Evolutionary conservation across 805 yeast species (phyloP), one percentile per base, ranked within the genome.

Genomic region (Candida pseudofarinosa): DNA sequence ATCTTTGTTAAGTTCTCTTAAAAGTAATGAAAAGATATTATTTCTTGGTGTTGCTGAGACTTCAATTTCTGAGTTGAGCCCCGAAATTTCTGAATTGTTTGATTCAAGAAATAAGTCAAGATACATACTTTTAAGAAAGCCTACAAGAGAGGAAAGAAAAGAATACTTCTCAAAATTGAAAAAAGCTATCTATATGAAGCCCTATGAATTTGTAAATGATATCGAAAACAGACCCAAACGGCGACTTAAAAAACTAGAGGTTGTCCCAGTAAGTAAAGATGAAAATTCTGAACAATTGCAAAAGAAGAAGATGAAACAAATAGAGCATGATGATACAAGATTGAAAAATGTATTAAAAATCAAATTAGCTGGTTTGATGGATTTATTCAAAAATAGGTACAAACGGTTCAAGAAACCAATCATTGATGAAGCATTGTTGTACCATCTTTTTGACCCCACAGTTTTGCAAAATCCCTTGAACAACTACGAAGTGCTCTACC

Each of bases 391-490:
- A 59, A 80, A 71, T 44, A 74, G 97, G 38, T 93, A 91, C 60
- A 88, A 88, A 55, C 71, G 96, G 43, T 93, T 93, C 69, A 84
- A 83, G 54, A 93, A 90, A 55, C 98, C 99, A 0, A 73, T 86
- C 0, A 79, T 93, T 43, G 98, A 91, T 44, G 97, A 89, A 48
- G 67, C 74, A 14, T 69, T 74, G 12, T 67, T 91, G 38, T 70
- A 79, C 18, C 95, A 89, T 60, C 65, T 93, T 37, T 91, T 91
- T 65, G 95, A 87, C 46, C 80, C 84, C 1, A 54, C 63, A 1
- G 62, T 69, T 2, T 50, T 69, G 35, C 63, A 61, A 4, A 68
- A 67, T 37, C 74, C 74, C 0, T 41, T 59, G 17, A 50, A 52
- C 19, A 58, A 57, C 19, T 71, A 71, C 41, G 73, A 69, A 40